Evolutionary conservation across 352 stramenopile genomes (phyloP).

Genomic region (Nothophytophthora sp.): DNA sequence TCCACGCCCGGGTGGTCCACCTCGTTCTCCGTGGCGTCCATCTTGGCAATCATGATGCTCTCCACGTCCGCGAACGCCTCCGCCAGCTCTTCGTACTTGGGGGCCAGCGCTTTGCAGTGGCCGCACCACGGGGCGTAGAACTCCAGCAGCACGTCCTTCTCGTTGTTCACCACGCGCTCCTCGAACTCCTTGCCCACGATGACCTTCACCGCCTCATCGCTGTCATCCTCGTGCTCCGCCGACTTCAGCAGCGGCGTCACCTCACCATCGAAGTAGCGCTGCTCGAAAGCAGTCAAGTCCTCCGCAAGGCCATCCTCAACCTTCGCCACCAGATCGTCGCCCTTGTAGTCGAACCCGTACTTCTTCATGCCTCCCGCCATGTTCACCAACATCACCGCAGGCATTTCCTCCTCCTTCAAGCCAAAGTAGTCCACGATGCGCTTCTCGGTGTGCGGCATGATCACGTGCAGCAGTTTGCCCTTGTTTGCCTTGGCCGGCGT

Average conservation of each 20-base stretch:
- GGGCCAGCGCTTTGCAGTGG: constrained; percentile 92
- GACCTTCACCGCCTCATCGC: constrained; percentile 89
- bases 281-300: constrained; percentile 77
- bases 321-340: constrained; percentile 74
- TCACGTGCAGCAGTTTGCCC: constrained; percentile 90
- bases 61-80: constrained; percentile 77
- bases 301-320: constrained; percentile 43
- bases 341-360: constrained; percentile 83
- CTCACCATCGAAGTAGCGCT: constrained; percentile 80
- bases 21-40: constrained; percentile 70
- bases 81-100: constrained; percentile 87
- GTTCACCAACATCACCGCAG: constrained; percentile 88
- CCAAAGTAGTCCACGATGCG: constrained; percentile 95
- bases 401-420: constrained; percentile 85
- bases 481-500: constrained; percentile 70
- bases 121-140: constrained; percentile 96
- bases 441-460: constrained; percentile 86
- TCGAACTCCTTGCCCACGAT: constrained; percentile 93
- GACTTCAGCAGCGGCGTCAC: constrained; percentile 93
- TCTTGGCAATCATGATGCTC: constrained; percentile 83
- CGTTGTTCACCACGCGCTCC: constrained; percentile 85
- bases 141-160: constrained; percentile 90
- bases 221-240: constrained; percentile 88
- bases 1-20: constrained; percentile 78
- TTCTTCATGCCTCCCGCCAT: constrained; percentile 95